Evolutionary conservation across 345 rosid species (phyloP), one percentile per base, ranked within the genome.

Genomic region (Toxicodendron radicans): DNA sequence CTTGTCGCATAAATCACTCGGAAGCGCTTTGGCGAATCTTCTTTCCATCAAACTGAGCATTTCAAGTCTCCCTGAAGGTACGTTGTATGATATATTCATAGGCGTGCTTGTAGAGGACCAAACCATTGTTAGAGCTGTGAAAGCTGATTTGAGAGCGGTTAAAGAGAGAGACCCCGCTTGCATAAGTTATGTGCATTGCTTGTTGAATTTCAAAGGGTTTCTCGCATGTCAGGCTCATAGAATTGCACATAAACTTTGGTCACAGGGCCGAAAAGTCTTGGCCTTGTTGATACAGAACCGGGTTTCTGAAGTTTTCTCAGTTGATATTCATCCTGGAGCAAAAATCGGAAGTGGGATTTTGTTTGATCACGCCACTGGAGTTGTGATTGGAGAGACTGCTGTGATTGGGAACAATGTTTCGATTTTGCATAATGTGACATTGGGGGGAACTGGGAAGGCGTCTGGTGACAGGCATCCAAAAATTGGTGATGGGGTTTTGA

Each of bases 251-350:
- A 80, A 81, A 75, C 86, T 92, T 10, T 95, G 99, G 99, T 77
- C 75, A 0, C 90, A 86, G 68, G 83, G 90, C 21, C 75, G 97
- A 52, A 67, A 83, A 45, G 68, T 84, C 18, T 43, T 95, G 17
- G 97, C 98, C 18, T 62, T 95, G 58, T 17, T 95, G 80, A 89
- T 92, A 6, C 97, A 95, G 72, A 95, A 85, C 75, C 80, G 97
- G 73, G 97, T 85, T 1, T 88, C 92, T 0, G 97, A 90, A 56
- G 87, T 88, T 45, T 92, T 91, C n/a, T 88, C 89, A 0, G 95
- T 91, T 17, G 98, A 95, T 75, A 91, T 95, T 56, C 99, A 95
- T 82, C 99, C 98, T 1, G 99, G 99, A 0, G 98, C 98, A 2
- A 83, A 75, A 73, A 87, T 95, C 5, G 98, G 98, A 32, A 68